phyloP scores from a whole-genome alignment of 306 rosid species.

The Trifolium dubium region DNA sequence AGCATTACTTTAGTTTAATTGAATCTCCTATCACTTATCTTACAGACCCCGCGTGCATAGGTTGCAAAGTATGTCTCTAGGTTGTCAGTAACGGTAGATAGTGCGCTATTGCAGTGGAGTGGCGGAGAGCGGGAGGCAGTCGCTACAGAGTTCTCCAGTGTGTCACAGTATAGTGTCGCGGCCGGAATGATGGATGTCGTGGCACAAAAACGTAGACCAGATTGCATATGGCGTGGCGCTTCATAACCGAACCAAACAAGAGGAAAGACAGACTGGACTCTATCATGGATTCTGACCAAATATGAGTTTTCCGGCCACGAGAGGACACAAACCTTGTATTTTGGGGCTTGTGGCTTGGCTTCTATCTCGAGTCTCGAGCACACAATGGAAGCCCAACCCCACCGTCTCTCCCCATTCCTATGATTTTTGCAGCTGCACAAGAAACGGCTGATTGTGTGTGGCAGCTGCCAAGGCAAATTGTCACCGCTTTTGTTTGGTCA shows the following conservation, averaged over 20 bases:
- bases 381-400: not conserved
- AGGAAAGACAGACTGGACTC: not conserved
- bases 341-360: no score
- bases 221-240: not conserved
- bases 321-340: not conserved
- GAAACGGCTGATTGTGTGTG: not conserved
- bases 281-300: not conserved
- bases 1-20: not conserved
- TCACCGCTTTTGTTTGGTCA: not conserved
- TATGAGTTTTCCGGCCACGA: not conserved
- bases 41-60: slow-evolving; percentile 8
- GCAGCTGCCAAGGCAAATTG: not conserved
- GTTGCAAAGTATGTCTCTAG: not conserved
- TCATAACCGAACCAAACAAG: not conserved
- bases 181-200: no score
- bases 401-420: not conserved
- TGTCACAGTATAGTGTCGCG: not conserved
- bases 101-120: not conserved
- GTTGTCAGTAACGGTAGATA: not conserved
- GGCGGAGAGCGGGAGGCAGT: not conserved
- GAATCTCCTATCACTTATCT: slow-evolving; percentile 13
- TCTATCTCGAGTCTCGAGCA: not conserved
- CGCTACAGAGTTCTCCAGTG: not conserved
- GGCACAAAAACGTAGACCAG: not conserved
- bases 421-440: not conserved